Percentiles rank a stretch among this genome's conserved stretches.
Conservation (phyloP, 179 eudicot species). For the Silene coronaria region DNA sequence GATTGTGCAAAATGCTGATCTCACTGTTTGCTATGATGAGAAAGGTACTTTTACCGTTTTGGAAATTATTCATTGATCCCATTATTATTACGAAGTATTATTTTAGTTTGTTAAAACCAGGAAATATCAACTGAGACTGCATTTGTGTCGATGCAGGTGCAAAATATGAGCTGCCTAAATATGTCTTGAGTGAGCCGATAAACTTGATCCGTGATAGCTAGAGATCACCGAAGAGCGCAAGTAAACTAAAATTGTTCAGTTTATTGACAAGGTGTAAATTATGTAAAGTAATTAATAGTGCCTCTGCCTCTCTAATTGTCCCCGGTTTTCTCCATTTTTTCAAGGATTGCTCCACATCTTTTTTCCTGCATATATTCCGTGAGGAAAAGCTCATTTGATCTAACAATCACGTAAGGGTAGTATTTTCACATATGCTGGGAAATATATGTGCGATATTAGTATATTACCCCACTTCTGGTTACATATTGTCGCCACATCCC, state of each 20-base stretch:
- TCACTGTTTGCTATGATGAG: conserved; percentile 90
- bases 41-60: conserved; percentile 44
- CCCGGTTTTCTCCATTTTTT: not conserved
- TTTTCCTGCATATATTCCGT: conserved; percentile 15
- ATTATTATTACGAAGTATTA: not conserved
- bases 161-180: conserved; percentile 80
- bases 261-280: conserved; percentile 32
- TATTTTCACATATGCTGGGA: not conserved
- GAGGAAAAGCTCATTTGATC: conserved; percentile 19
- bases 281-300: conserved; percentile 27
- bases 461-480: not conserved
- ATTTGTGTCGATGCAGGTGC: conserved; percentile 56
- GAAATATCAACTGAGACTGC: not conserved
- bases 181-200: conserved; percentile 84
- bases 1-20: conserved; percentile 59
- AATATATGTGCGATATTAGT: not conserved
- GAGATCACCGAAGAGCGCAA: conserved; percentile 18
- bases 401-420: not conserved
- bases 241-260: conserved; percentile 12
- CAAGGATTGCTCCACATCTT: conserved; percentile 9
- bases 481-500: not conserved
- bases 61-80: not conserved
- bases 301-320: conserved; percentile 10
- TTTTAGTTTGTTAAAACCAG: not conserved
- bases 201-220: conserved; percentile 57